Evolutionary conservation across 768 basidiomycete species (phyloP).

Genomic region (Suillus subalutaceus): DNA sequence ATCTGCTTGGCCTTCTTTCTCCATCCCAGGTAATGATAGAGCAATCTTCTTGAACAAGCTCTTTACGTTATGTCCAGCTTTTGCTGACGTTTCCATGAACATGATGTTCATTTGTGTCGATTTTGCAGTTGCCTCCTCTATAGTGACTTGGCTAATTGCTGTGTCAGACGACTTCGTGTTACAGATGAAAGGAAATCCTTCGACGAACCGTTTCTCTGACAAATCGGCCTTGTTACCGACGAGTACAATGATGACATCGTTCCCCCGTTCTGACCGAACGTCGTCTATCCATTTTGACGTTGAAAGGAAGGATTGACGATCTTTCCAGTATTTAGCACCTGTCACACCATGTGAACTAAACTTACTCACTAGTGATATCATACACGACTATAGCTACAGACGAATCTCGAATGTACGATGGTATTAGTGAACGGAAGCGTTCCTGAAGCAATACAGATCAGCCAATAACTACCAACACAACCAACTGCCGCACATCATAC

Average conservation of each 20-base stretch:
- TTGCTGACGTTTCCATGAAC: conserved; percentile 99
- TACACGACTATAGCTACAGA: conserved; percentile 99
- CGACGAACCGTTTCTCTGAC: conserved; percentile 91
- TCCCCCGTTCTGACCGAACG: conserved; percentile 94
- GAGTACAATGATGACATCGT: conserved; percentile 96
- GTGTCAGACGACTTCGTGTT: conserved; percentile 11
- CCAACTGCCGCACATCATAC: conserved; percentile 17
- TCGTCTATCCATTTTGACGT: conserved; percentile 99
- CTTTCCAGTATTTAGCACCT: conserved; percentile 42
- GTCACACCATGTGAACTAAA: conserved; percentile 4
- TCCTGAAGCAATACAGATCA: conserved; percentile 56
- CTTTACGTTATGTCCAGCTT: conserved; percentile 99
- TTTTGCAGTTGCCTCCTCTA: conserved; percentile 94
- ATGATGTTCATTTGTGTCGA: conserved; percentile 90
- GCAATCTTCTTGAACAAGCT: conserved; percentile 99
- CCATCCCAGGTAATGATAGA: conserved; percentile 95
- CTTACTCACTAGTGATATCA: conserved; percentile 90
- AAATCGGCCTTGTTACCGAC: conserved; percentile 99
- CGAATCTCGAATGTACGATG: conserved; percentile 98
- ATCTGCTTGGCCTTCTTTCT: conserved; percentile 71
- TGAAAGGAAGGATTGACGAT: conserved; percentile 96
- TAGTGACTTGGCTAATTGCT: conserved; percentile 86
- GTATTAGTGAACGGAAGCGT: conserved; percentile 95
- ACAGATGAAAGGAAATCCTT: not conserved
- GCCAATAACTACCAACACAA: not conserved